Conservation (phyloP, 73 alveolate species). For the Halteria grandinella region DNA sequence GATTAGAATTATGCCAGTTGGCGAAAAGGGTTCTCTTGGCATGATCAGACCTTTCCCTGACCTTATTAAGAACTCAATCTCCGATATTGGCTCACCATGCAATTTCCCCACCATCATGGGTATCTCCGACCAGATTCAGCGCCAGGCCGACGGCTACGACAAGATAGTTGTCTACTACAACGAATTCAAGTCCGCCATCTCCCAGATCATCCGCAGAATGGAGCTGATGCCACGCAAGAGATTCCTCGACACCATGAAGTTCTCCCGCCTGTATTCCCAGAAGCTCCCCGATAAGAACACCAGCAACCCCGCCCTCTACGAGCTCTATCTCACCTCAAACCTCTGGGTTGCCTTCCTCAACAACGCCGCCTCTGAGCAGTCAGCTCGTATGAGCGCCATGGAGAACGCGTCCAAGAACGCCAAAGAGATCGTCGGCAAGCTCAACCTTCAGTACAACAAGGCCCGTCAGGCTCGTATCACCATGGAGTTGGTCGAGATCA, state of each 20-base stretch:
- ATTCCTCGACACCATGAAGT: constrained; percentile 72
- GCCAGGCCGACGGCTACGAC: constrained; percentile 70
- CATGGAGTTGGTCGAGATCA: constrained; percentile 87
- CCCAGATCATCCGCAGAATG: constrained; percentile 64
- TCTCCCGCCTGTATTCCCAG: constrained; percentile 59
- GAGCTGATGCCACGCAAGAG: constrained; percentile 82
- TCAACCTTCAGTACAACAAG: constrained; percentile 84
- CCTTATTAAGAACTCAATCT: constrained; percentile 63
- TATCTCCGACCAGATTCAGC: constrained; percentile 67
- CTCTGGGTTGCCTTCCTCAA: constrained; percentile 84
- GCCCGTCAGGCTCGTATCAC: constrained; percentile 90
- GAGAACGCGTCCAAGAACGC: constrained; percentile 93
- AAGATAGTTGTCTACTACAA: constrained; percentile 76
- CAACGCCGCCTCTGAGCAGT: constrained; percentile 84
- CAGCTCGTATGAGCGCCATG: constrained; percentile 93
- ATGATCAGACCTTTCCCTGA: constrained; percentile 89
- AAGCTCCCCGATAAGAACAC: constrained; percentile 71
- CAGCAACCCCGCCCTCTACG: constrained; percentile 78
- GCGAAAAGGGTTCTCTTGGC: constrained; percentile 88
- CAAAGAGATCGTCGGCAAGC: constrained; percentile 80
- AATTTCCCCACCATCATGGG: constrained; percentile 80
- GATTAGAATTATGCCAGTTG: constrained; percentile 73
- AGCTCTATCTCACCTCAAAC: constrained; percentile 82
- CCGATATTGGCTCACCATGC: constrained; percentile 69
- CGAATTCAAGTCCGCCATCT: constrained; percentile 82